Percentiles rank a stretch among this genome's conserved stretches.
Evolutionary conservation across 2,329 filamentous ascomycete species (phyloP).

Genomic region (Pseudohalonectria lignicola): DNA sequence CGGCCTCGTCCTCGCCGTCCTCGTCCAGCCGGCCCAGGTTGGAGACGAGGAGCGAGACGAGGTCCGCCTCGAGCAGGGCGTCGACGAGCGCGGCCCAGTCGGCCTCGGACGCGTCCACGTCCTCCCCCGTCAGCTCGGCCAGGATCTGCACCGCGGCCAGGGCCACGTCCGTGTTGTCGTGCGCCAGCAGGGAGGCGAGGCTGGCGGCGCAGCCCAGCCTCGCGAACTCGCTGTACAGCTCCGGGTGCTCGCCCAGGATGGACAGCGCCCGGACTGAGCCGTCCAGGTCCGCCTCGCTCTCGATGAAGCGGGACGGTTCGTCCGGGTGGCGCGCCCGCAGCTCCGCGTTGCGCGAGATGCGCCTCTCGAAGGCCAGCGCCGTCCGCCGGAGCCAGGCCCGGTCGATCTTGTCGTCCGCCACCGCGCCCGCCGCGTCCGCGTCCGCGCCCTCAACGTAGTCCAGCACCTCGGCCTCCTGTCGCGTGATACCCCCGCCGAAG

Average conservation of each 20-base stretch:
- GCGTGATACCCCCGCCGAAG: constrained; percentile 83
- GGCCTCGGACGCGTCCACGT: constrained; percentile 67
- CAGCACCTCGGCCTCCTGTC: constrained; percentile 70
- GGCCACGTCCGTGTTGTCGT: constrained; percentile 95
- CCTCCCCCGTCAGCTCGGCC: constrained; percentile 85
- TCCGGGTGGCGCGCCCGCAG: constrained; percentile 74
- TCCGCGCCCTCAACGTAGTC: constrained; percentile 68
- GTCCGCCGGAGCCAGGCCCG: constrained; percentile 71
- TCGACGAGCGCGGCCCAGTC: constrained; percentile 73
- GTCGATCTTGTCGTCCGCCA: constrained; percentile 62
- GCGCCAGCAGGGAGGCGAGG: constrained; percentile 71
- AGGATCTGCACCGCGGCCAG: constrained; percentile 86
- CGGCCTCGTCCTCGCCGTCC: constrained; percentile 48
- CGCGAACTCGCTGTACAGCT: constrained; percentile 72
- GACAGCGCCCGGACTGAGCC: constrained; percentile 77
- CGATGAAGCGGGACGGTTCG: constrained; percentile 74
- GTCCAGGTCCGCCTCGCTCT: constrained; percentile 80
- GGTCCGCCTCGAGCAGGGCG: constrained; percentile 54
- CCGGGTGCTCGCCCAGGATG: constrained; percentile 76
- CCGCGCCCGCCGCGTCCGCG: constrained; percentile 25
- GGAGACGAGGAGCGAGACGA: constrained; percentile 63
- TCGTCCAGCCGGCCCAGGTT: constrained; percentile 78
- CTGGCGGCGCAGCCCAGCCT: constrained; percentile 62
- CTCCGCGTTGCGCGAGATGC: constrained; percentile 83
- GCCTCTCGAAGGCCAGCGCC: constrained; percentile 77